Evolutionary conservation across 768 basidiomycete genomes (phyloP).

Genomic region (Boletus reticuloceps): DNA sequence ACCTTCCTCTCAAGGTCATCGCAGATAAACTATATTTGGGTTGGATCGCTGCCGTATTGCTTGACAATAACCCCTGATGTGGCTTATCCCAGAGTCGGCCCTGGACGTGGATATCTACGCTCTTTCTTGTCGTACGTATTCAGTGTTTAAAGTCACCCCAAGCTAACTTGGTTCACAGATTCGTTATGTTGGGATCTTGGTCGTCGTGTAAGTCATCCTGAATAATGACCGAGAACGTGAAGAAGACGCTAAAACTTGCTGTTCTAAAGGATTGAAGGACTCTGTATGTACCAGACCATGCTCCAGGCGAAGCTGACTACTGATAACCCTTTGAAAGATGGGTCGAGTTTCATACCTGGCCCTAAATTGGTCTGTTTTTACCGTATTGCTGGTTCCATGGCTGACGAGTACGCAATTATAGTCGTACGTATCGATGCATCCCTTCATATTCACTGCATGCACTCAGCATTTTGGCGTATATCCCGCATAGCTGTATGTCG

Average conservation of each 20-base stretch:
- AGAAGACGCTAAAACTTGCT: not conserved
- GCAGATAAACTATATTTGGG: constrained; percentile 1
- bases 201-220: not conserved
- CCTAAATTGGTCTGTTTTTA: not conserved
- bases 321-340: not conserved
- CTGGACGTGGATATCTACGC: not conserved
- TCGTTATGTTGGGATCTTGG: not conserved
- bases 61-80: no score
- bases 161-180: not conserved
- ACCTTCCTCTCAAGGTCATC: not conserved
- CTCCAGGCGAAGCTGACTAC: not conserved
- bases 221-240: not conserved
- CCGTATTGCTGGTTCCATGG: no score
- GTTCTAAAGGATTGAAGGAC: not conserved
- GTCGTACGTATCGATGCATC: no score
- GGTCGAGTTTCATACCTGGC: not conserved
- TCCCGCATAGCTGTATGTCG: not conserved
- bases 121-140: not conserved
- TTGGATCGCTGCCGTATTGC: not conserved
- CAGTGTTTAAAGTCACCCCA: not conserved
- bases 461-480: not conserved
- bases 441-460: no score
- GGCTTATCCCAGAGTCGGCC: not conserved
- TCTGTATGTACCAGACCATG: not conserved
- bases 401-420: no score